Evolutionary conservation across 177 flowering plant species (phyloP), one percentile per base, ranked within the genome.

Genomic region (Vitis hybrid): DNA sequence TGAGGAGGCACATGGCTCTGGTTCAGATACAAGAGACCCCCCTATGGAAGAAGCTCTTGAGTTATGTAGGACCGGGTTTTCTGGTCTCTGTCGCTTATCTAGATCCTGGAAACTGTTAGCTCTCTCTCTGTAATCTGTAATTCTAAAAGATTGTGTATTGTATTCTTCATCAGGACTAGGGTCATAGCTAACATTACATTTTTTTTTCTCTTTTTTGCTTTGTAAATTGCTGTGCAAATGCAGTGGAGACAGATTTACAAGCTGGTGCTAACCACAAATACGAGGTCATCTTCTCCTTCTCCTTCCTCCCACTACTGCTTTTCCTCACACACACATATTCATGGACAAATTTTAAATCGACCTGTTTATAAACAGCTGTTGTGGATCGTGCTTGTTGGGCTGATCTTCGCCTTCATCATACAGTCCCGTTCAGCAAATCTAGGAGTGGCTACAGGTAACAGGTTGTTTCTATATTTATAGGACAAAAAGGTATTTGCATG

Each of bases 241-340:
- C 82, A 83, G 86, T 83, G 79, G 86, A 83, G 62, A 81, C 86
- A 11, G 84, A 83, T 70, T 51, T 83, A 3, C 84, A 81, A 79
- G 86, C 86, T 0, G 86, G 86, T 54, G 84, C 86, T 17, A 79
- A 68, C 70, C 74, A 83, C 72, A n/a, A 72, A 68, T 83, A 83
- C 21, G 82, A 83, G 84, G 86, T 83, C 70, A 26, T 49, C 21
- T 15, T 15, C 17, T 17, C 18, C 59, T 7, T 14, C 15, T 52
- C 9, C 15, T 52, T 11, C 15, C 15, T 52, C 15, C 9, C 13
- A 9, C 52, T 9, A 9, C 52, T 50, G 3, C 1, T 52, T 11
- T 14, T 0, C 9, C 55, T 52, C 15, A 10, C 15, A 52, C 21
- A 19, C 15, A 11, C 55, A 11, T 52, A 11, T 40, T 6, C 45